Evolutionary conservation across 1,139 yeast species (phyloP), one percentile per base, ranked within the genome.

Genomic region (Suhomyces maxii): DNA sequence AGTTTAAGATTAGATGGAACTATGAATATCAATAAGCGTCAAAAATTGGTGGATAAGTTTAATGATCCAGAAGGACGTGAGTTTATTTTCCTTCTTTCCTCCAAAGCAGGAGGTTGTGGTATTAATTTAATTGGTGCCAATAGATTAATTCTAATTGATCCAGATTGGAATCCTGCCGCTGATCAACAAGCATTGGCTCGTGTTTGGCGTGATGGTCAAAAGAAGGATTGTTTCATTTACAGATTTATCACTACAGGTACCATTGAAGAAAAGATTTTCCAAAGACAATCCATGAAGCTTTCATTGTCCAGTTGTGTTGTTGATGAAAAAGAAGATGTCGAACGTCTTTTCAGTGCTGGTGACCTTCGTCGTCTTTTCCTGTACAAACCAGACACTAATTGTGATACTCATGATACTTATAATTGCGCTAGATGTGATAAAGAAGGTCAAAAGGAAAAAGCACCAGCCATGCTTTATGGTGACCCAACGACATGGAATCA

Each of bases 71-170:
- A 87, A 32, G 88, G 93, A 1, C 80, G 84, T 7, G 98, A 90
- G 55, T 93, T 93, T 63, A 84, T 93, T 4, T 93, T 93, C 57
- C 72, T 93, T 52, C 72, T 93, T 45, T 89, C 97, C 58, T 89
- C 97, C 9, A 95, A 93, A 65, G 99, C 99, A 1, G 99, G 99
- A 55, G 99, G 99, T 0, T 93, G 99, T 73, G 99, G 99, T 66
- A 89, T 93, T 61, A 93, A 93, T 61, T 77, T 93, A 55, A 93
- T 93, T 58, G 99, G 99, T 8, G 99, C 99, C 8, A 93, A 95
- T 58, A 76, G 99, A 51, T 73, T 93, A 51, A 82, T 93, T 28
- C 73, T 93, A 46, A 76, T 93, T 59, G 99, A 93, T 63, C 99
- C 99, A 0, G 99, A 95, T 65, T 93, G 99, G 99, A 93, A 93